Evolutionary conservation across 129 eudicot genomes (phyloP).

Genomic region (Gnaphalium uliginosum): DNA sequence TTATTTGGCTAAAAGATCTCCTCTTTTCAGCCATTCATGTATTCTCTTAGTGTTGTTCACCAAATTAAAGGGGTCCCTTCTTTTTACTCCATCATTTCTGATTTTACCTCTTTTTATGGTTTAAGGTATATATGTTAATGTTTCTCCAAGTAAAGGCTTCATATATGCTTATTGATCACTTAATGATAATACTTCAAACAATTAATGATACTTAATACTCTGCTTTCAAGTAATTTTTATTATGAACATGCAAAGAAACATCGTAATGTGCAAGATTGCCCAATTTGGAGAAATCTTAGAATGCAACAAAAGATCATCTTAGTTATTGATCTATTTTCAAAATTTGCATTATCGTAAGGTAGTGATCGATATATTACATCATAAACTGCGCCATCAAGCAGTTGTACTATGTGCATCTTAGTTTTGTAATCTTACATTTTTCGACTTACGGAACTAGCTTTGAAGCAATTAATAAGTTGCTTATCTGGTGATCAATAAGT

Average conservation of each 20-base stretch:
- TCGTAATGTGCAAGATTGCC: not conserved
- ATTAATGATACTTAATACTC: not conserved
- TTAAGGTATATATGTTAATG: too few relatives aligned
- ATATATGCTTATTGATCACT: not conserved
- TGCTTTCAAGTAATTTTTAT: not conserved
- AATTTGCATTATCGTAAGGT: not conserved
- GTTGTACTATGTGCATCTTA: not conserved
- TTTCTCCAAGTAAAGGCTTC: not conserved
- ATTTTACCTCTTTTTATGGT: too few relatives aligned
- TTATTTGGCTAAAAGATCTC: not conserved
- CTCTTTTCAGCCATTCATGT: not conserved
- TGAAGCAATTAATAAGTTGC: not conserved
- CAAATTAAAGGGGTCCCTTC: too few relatives aligned
- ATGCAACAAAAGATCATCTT: not conserved
- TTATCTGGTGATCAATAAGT: too few relatives aligned
- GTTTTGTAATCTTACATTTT: not conserved
- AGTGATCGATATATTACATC: not conserved
- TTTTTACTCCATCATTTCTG: too few relatives aligned
- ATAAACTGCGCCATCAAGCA: not conserved
- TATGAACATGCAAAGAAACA: not conserved
- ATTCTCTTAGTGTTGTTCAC: not conserved
- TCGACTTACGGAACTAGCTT: not conserved
- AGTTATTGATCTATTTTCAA: not conserved
- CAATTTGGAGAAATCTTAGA: too few relatives aligned
- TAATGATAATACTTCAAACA: not conserved